Evolutionary conservation across 139 green algal species (phyloP), one percentile per base, ranked within the genome.

Genomic region (Chlamydomonas incerta): DNA sequence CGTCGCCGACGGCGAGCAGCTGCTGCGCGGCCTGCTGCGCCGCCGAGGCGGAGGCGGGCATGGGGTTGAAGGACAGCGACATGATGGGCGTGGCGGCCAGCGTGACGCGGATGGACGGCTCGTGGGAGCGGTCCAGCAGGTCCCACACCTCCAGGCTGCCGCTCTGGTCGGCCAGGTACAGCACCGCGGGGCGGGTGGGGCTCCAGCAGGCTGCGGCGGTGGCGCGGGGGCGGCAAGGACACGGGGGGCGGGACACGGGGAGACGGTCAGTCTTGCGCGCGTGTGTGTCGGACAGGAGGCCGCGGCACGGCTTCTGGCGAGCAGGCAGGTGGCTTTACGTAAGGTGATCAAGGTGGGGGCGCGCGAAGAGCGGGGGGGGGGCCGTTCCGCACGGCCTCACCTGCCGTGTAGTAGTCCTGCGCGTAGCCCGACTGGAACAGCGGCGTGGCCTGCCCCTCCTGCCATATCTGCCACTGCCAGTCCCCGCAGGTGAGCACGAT

Each of bases 141-240:
- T 97, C 95, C 95, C 95, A 97, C 11, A 95, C 88, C 70, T 97
- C 93, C 74, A 97, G 77, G 72, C 80, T 81, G 26, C 95, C 94
- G 33, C 91, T 91, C 33, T 86, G 82, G 26, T 93, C 87, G 0
- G 90, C 89, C 14, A 96, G 74, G 72, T 94, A 94, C 46, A 97
- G 68, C 52, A 97, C 92, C 0, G 90, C 95, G 46, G 95, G 95
- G 1, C 95, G 93, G 14, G 90, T 96, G 57, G 95, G 95, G 86
- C 94, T 97, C 95, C 95, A 98, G 80, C 88, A 93, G 33, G 87
- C 92, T 94, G 82, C 55, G 37, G 26, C 31, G 35, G n/a, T n/a
- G n/a, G n/a, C n/a, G n/a, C n/a, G n/a, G n/a, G n/a, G n/a, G n/a
- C n/a, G n/a, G n/a, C n/a, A n/a, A n/a, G n/a, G n/a, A n/a, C n/a